phyloP scores from a whole-genome alignment of 306 rosid genomes.

The Comarum palustre region DNA sequence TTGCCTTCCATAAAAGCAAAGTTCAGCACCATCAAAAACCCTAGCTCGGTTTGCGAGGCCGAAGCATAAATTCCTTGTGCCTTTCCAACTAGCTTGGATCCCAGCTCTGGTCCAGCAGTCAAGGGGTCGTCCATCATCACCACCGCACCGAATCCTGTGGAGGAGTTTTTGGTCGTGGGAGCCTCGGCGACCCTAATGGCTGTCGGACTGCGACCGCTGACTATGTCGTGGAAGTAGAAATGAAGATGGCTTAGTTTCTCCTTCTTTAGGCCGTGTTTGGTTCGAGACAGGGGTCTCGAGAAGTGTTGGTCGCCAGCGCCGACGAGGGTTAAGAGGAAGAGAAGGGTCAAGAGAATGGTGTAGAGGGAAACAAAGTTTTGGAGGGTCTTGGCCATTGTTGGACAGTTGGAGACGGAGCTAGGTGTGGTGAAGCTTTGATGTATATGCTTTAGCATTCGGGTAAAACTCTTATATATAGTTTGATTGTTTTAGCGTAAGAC shows the following conservation, averaged over 20 bases:
- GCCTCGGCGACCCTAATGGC: conserved; percentile 45
- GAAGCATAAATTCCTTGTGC: conserved; percentile 65
- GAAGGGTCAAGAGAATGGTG: conserved; percentile 8
- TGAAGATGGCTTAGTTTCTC: conserved; percentile 49
- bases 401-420: background rate
- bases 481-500: background rate
- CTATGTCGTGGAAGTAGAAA: conserved; percentile 52
- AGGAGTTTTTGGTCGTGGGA: conserved; percentile 20
- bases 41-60: conserved; percentile 48
- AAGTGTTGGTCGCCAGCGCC: conserved; percentile 2
- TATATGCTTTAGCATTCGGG: background rate
- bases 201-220: conserved; percentile 43
- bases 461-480: background rate
- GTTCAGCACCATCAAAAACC: conserved; percentile 49
- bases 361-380: background rate
- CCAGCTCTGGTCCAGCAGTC: conserved; percentile 37
- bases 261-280: conserved; percentile 24
- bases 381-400: conserved; percentile 19
- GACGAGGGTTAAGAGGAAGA: conserved; percentile 4
- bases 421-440: background rate
- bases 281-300: conserved; percentile 11
- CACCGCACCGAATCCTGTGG: conserved; percentile 40
- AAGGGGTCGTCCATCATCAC: conserved; percentile 58
- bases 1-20: conserved; percentile 55
- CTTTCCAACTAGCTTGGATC: conserved; percentile 44